These are phyloP conservation scores for Isatis tinctoria DNA, from an alignment of 345 rosid genomes.

Conservation along the genomic window DNA sequence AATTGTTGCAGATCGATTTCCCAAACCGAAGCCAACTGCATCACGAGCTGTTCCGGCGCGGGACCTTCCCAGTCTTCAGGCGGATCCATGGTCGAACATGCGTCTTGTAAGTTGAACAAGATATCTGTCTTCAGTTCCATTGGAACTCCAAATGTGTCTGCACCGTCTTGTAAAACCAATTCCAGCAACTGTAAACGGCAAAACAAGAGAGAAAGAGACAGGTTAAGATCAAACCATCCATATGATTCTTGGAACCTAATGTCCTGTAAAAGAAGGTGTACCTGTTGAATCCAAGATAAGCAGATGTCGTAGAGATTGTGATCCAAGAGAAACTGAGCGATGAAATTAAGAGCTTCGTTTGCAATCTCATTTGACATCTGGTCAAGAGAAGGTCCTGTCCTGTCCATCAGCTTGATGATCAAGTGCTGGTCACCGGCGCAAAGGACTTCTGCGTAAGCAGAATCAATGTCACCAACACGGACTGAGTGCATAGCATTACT, in stretches of 20 bases:
- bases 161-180: slow-evolving; percentile 74
- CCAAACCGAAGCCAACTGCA: slow-evolving; percentile 93
- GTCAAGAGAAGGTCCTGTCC: slow-evolving; percentile 81
- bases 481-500: slow-evolving; percentile 90
- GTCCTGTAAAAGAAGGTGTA: slow-evolving; percentile 19
- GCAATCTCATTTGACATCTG: slow-evolving; percentile 84
- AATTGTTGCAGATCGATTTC: slow-evolving; percentile 71
- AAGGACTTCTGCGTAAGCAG: slow-evolving; percentile 81
- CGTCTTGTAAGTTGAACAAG: slow-evolving; percentile 70
- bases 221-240: background rate
- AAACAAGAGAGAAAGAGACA: background rate
- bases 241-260: slow-evolving; percentile 2
- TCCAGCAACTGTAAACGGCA: slow-evolving; percentile 58
- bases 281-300: slow-evolving; percentile 99
- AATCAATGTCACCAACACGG: slow-evolving; percentile 80
- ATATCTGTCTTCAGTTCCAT: slow-evolving; percentile 84
- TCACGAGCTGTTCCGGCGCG: slow-evolving; percentile 65
- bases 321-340: slow-evolving; percentile 75
- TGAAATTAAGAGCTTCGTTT: slow-evolving; percentile 64
- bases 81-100: slow-evolving; percentile 60
- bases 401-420: slow-evolving; percentile 94
- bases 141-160: slow-evolving; percentile 60
- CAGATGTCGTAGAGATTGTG: slow-evolving; percentile 76
- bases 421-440: slow-evolving; percentile 80
- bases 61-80: slow-evolving; percentile 98